Evolutionary conservation across 495 filamentous ascomycete genomes (phyloP).

Genomic region (Penicillium daleae): DNA sequence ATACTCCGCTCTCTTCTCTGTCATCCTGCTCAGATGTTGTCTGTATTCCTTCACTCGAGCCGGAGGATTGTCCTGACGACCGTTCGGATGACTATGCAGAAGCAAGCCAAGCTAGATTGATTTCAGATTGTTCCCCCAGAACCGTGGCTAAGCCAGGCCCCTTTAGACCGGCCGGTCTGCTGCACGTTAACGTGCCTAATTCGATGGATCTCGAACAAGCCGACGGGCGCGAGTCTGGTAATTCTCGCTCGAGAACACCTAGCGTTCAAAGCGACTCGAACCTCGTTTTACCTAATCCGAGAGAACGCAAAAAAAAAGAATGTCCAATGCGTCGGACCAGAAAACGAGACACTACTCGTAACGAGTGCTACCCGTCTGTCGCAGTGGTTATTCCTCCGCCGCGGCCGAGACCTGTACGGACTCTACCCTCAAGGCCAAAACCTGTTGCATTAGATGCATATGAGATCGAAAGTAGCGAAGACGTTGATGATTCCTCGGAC

Average conservation of each 20-base stretch:
- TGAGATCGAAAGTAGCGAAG: neutral
- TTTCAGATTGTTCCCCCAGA: neutral
- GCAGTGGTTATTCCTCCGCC: constrained; percentile 3
- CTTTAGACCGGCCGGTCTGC: neutral
- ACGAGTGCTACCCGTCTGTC: neutral
- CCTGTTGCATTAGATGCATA: neutral
- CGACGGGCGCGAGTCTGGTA: neutral
- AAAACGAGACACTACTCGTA: neutral
- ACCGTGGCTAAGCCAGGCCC: neutral
- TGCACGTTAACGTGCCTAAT: neutral
- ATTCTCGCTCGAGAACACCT: constrained; percentile 4
- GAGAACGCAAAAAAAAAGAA: neutral
- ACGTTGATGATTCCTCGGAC: neutral
- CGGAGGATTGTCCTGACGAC: neutral
- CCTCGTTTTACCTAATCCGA: neutral
- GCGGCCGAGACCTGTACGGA: neutral
- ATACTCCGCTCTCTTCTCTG: neutral
- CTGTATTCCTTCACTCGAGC: neutral
- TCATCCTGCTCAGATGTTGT: constrained; percentile 1
- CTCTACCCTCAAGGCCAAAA: neutral
- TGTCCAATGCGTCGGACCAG: neutral
- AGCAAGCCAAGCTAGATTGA: neutral
- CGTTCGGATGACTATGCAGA: neutral
- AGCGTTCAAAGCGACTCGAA: too few relatives aligned
- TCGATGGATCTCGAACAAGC: constrained; percentile 5